phyloP scores from a whole-genome alignment of 352 stramenopile species.

The Pythium sukuiense region DNA sequence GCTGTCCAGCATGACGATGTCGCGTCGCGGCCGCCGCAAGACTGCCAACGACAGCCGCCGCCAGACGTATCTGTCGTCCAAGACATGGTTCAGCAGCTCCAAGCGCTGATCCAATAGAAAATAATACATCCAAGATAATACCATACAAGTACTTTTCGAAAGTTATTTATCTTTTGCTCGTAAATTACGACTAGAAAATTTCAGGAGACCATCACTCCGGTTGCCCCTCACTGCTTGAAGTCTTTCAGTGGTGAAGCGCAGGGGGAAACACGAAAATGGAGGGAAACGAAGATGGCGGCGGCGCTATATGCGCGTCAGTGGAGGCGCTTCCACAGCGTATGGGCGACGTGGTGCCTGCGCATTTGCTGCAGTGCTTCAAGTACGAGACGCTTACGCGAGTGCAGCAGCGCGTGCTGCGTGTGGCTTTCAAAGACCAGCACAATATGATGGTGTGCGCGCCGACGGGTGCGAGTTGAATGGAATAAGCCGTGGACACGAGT shows the following conservation, averaged over 20 bases:
- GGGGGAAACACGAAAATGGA: background rate
- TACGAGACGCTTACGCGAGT: constrained; percentile 45
- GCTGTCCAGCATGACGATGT: constrained; percentile 75
- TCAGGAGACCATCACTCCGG: constrained; percentile 50
- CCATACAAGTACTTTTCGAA: constrained; percentile 4
- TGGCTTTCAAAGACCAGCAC: constrained; percentile 30
- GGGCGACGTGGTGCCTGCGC: constrained; percentile 35
- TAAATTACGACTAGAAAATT: background rate
- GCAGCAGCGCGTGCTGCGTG: constrained; percentile 40
- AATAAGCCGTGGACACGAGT: background rate
- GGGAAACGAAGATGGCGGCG: constrained; percentile 7
- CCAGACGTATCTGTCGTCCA: constrained; percentile 59
- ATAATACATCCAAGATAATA: background rate
- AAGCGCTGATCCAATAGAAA: background rate
- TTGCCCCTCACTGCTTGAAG: constrained; percentile 6
- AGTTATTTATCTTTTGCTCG: background rate
- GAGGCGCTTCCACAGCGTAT: constrained; percentile 20
- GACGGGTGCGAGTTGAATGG: constrained; percentile 30
- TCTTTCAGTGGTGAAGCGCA: constrained; percentile 5
- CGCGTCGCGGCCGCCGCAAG: constrained; percentile 55
- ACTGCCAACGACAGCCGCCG: constrained; percentile 60
- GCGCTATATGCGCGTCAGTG: background rate
- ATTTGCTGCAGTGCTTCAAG: constrained; percentile 42
- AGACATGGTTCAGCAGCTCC: constrained; percentile 7
- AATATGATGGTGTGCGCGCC: constrained; percentile 49